These are phyloP conservation scores for Cercophora scortea DNA, from an alignment of 495 filamentous ascomycete species.

Conservation along the genomic window DNA sequence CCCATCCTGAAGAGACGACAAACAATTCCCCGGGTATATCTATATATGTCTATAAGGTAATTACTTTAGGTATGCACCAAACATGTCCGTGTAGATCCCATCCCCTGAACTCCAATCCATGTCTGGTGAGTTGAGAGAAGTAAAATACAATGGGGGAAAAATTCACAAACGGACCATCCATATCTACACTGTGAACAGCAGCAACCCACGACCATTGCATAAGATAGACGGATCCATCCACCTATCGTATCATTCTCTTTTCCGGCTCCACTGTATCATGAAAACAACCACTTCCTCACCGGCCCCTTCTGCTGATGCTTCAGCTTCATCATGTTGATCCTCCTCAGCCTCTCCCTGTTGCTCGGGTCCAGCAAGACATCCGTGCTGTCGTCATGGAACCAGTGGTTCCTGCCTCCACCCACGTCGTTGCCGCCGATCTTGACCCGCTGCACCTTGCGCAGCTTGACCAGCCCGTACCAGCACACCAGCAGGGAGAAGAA, in stretches of 20 bases:
- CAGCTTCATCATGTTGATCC: slow-evolving; percentile 38
- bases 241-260: not conserved
- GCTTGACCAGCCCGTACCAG: slow-evolving; percentile 68
- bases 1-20: not conserved
- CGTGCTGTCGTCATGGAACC: slow-evolving; percentile 36
- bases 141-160: no score
- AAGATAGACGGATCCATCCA: not conserved
- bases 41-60: not conserved
- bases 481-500: slow-evolving; percentile 69
- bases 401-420: slow-evolving; percentile 26
- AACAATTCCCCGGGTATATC: not conserved
- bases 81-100: not conserved
- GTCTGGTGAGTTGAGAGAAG: not conserved
- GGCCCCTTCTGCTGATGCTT: slow-evolving; percentile 15
- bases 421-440: slow-evolving; percentile 62
- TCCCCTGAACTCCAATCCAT: not conserved
- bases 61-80: not conserved
- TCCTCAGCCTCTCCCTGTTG: slow-evolving; percentile 37
- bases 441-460: slow-evolving; percentile 80
- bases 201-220: not conserved
- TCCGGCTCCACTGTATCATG: not conserved
- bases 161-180: no score
- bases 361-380: slow-evolving; percentile 33
- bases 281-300: slow-evolving; percentile 25
- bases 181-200: not conserved